These are phyloP conservation scores for Protea cynaroides DNA, from an alignment of 164 flowering plant species.

Conservation along the genomic window DNA sequence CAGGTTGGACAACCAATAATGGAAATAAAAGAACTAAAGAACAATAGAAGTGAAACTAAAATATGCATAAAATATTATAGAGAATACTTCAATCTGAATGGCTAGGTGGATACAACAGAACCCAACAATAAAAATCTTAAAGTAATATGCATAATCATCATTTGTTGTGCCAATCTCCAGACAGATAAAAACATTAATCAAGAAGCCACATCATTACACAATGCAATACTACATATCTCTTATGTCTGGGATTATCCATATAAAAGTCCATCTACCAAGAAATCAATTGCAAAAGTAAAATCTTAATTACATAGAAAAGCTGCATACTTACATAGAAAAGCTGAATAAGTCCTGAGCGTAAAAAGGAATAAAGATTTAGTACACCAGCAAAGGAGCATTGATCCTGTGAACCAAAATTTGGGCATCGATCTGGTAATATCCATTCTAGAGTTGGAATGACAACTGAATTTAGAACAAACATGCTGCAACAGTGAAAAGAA, in stretches of 20 bases:
- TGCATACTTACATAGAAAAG: conserved; percentile 73
- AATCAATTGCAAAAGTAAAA: too few relatives aligned
- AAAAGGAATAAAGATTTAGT: conserved; percentile 41
- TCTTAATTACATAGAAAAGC: conserved; percentile 64
- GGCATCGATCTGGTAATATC: conserved; percentile 66
- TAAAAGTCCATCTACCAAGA: too few relatives aligned
- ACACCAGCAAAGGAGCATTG: conserved; percentile 30
- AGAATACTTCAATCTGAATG: too few relatives aligned
- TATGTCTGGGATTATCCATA: background rate
- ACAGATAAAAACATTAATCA: too few relatives aligned
- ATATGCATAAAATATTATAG: background rate
- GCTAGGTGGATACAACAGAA: background rate
- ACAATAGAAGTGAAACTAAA: background rate
- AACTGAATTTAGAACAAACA: conserved; percentile 51
- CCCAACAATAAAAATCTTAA: too few relatives aligned
- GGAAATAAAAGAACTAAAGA: background rate
- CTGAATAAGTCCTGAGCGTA: conserved; percentile 51
- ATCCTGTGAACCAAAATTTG: conserved; percentile 29
- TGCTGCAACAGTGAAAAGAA: conserved; percentile 39
- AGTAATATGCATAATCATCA: too few relatives aligned
- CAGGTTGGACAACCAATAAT: background rate
- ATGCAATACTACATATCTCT: too few relatives aligned
- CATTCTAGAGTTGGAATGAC: conserved; percentile 58
- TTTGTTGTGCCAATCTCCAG: too few relatives aligned
- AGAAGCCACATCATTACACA: too few relatives aligned